Base-by-base conservation (phyloP, 129 eudicot species). In the Glebionis coronaria region DNA sequence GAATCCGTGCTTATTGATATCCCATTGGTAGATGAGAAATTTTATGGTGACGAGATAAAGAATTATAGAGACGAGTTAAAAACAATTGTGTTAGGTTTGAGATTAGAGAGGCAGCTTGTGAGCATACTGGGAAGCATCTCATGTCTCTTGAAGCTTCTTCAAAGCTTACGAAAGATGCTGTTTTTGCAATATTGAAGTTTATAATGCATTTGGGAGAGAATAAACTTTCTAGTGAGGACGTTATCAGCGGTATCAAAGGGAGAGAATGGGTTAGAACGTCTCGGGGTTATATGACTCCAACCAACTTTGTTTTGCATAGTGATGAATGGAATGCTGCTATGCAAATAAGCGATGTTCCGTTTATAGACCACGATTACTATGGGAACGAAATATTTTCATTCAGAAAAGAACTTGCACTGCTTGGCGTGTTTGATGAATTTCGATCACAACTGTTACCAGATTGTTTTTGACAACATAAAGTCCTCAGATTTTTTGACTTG, bases 251-350 rank as follows among this genome's bases (percentile, higher is more conserved):
- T 60, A n/a, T 60, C 13, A 60, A 29, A 60, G 46, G 7, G 1
- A 25, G 23, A 60, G 31, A 60, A 60, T n/a, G n/a, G n/a, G n/a
- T n/a, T n/a, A n/a, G 44, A 59, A 59, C 64, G 4, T 59, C 45
- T 59, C 64, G 64, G 35, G 64, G 64, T 59, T 44, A 59, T 59
- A 31, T 59, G 64, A 31, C 64, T 59, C 64, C 64, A 5, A 59
- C 1, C 20, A 4, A 59, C 3, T 35, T 46, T 29, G 64, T 59
- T 59, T 59, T 59, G 46, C 35, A 4, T 4, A 59, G 46, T n/a
- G 2, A 14, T 29, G 46, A 59, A 59, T 60, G 65, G 65, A 31
- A 60, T 60, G 65, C 20, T 31, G 65, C 44, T 60, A 18, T 12
- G 38, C 46, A 31, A 8, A 60, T 60, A 60, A 60, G 65, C 15